Base-by-base conservation (phyloP, 805 yeast species). In the Lipomyces yamadae region DNA sequence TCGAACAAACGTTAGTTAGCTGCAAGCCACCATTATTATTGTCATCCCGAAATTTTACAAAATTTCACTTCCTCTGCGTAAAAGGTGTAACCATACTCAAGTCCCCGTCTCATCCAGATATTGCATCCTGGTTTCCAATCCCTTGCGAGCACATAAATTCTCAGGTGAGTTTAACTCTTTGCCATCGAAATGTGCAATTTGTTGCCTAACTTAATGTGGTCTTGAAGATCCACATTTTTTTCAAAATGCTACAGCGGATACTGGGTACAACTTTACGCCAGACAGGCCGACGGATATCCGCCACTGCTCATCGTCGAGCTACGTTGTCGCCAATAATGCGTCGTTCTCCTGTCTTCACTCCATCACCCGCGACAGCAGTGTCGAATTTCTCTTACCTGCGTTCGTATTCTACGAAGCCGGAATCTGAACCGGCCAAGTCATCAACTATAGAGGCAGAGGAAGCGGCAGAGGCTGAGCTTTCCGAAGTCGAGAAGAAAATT, bases 381-480 rank as follows among this genome's bases (percentile, higher is more conserved):
- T 42, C 18, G 10, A 42, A 15, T 13, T 11, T 42, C 48, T 42
- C 55, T 6, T 15, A 3, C 33, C 55, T 13, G n/a, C 55, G 55
- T 29, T 52, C 29, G 3, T 52, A 52, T 32, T 32, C 55, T 34
- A 52, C 55, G 10, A 42, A 42, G 18, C 48, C 55, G 15, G 63
- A 54, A 48, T 15, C 34, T 7, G 32, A 39, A 18, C 48, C 59
- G 2, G 34, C 8, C 18, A 13, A 4, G 15, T 30, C 63, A 15
- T 55, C 52, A 33, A n/a, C 63, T 1, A 58, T 58, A 29, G 73
- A 73, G 54, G 70, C 74, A 55, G 72, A 66, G 11, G 72, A 73
- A 52, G 73, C 71, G 57, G 69, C 72, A 6, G 59, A 70, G 57
- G 72, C 70, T 15, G 55, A 29, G 34, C 34, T 52, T 32, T 68